Conservation (phyloP, 1,284 basidiomycete species). For the Peniophora sp. region DNA sequence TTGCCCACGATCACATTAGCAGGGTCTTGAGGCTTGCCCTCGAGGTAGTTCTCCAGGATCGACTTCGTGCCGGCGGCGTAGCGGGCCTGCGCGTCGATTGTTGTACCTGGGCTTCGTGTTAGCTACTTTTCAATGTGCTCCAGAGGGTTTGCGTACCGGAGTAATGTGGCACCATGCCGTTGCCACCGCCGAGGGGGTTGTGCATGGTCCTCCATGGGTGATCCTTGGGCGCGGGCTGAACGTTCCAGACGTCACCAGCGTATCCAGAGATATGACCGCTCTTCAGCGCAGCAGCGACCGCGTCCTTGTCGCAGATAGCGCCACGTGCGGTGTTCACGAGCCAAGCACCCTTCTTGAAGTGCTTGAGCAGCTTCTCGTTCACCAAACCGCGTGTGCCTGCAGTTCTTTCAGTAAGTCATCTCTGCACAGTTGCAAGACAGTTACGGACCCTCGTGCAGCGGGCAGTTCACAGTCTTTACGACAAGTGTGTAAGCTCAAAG, state of each 20-base stretch:
- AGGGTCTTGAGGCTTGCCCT: conserved; percentile 60
- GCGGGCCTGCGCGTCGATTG: conserved; percentile 85
- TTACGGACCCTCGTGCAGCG: conserved; percentile 69
- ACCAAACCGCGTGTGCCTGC: conserved; percentile 62
- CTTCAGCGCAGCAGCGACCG: conserved; percentile 71
- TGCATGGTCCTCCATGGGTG: conserved; percentile 84
- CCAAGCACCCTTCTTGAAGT: conserved; percentile 89
- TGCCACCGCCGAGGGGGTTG: conserved; percentile 75
- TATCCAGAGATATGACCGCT: conserved; percentile 72
- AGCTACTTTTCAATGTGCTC: too few relatives aligned
- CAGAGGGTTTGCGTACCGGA: conserved; percentile 22
- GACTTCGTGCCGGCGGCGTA: conserved; percentile 79
- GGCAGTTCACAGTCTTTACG: conserved; percentile 78
- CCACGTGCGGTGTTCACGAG: conserved; percentile 93
- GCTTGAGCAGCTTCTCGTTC: conserved; percentile 76
- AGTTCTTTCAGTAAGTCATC: too few relatives aligned
- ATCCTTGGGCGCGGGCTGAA: conserved; percentile 80
- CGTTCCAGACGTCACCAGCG: conserved; percentile 70
- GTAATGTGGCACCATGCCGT: conserved; percentile 85
- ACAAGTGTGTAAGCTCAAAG: too few relatives aligned
- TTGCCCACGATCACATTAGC: conserved; percentile 78
- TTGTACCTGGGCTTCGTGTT: conserved; percentile 48
- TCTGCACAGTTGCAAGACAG: too few relatives aligned
- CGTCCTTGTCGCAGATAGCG: conserved; percentile 84
- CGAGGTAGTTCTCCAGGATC: conserved; percentile 78